Conservation (phyloP, 2,329 filamentous ascomycete genomes). For the Trichoderma aggressivum region DNA sequence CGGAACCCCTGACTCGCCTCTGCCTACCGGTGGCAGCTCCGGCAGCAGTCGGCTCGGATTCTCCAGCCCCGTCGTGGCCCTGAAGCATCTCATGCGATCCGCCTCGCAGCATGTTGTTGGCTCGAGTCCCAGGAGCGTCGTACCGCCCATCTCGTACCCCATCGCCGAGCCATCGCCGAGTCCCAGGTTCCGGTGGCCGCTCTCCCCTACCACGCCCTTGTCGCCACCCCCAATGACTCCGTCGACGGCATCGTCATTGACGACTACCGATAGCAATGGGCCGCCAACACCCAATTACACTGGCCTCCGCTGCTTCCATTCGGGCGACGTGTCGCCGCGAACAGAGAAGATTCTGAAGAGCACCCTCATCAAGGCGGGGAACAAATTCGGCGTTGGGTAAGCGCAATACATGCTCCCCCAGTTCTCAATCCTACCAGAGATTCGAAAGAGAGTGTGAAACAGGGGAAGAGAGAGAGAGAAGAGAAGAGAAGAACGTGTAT, state of each 20-base stretch:
- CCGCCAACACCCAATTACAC: constrained; percentile 38
- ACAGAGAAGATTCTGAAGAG: constrained; percentile 47
- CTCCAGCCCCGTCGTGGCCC: constrained; percentile 31
- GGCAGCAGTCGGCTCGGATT: constrained; percentile 32
- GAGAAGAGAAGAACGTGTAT: not conserved
- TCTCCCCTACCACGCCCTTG: constrained; percentile 39
- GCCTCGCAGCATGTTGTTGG: constrained; percentile 24
- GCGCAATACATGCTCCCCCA: constrained; percentile 9
- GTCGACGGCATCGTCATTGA: constrained; percentile 39
- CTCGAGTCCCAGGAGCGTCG: constrained; percentile 25
- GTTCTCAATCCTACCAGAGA: not conserved
- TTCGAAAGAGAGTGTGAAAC: not conserved
- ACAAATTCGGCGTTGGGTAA: constrained; percentile 43
- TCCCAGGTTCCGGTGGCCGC: constrained; percentile 30
- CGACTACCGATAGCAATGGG: constrained; percentile 32
- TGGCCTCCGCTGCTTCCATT: constrained; percentile 51
- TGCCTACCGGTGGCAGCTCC: constrained; percentile 18
- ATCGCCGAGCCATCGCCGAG: constrained; percentile 31
- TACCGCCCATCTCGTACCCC: constrained; percentile 34
- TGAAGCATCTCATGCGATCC: constrained; percentile 33
- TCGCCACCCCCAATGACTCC: constrained; percentile 48
- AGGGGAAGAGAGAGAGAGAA: not conserved
- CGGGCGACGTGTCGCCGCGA: constrained; percentile 42
- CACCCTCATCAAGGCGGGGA: constrained; percentile 51
- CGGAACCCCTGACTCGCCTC: constrained; percentile 30